These are phyloP conservation scores for Cytospora piceae DNA, from an alignment of 2,329 filamentous ascomycete species.

Conservation along the genomic window DNA sequence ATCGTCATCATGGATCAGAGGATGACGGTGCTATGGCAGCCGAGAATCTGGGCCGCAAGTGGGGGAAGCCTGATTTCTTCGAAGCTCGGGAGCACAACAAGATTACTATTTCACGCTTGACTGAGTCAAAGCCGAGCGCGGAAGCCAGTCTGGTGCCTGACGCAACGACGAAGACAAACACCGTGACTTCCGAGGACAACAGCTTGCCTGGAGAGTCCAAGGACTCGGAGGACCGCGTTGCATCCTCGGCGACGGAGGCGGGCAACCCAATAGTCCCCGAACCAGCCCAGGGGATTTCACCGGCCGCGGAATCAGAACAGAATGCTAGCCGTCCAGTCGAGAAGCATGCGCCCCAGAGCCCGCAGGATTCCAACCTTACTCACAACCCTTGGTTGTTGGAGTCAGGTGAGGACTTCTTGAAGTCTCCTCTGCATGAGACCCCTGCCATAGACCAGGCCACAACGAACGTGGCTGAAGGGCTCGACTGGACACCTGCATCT, in stretches of 20 bases:
- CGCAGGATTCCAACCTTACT: neutral
- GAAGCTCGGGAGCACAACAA: constrained; percentile 37
- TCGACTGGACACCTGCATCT: constrained; percentile 11
- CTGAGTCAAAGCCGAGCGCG: neutral
- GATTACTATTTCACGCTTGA: constrained; percentile 8
- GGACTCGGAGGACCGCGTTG: neutral
- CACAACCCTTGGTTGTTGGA: neutral
- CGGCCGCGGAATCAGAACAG: neutral
- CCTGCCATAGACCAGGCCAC: neutral
- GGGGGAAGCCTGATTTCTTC: constrained; percentile 36
- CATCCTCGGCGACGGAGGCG: neutral
- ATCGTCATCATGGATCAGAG: constrained; percentile 10
- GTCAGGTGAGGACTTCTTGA: constrained; percentile 15
- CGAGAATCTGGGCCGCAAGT: constrained; percentile 31
- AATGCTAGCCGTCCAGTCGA: neutral
- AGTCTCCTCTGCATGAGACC: constrained; percentile 5
- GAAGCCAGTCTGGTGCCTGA: neutral
- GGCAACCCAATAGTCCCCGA: neutral
- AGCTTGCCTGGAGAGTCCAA: neutral
- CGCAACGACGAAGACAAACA: neutral
- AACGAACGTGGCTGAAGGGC: neutral
- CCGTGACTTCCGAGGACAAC: neutral
- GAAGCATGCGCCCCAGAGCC: neutral
- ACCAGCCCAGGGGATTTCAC: neutral
- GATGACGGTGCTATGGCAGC: constrained; percentile 6